Evolutionary conservation across 108 stramenopile species (phyloP).

Genomic region (Cyclotella distinguenda): DNA sequence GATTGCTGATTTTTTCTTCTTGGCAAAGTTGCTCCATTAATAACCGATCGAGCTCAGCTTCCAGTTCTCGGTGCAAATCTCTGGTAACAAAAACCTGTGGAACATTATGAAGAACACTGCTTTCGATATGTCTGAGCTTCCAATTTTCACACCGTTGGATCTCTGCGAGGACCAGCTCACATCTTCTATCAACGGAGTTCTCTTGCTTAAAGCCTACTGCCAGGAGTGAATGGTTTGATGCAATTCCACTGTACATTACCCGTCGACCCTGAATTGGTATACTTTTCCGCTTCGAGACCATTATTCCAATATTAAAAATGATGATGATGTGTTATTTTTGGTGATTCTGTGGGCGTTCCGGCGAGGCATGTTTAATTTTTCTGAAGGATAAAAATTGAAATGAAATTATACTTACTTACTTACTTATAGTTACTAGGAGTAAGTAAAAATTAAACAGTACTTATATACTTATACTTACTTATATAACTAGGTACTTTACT

Average conservation of each 20-base stretch:
- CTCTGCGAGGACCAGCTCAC: slow-evolving; percentile 4
- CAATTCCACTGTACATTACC: slow-evolving; percentile 16
- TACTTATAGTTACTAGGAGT: too few species aligned
- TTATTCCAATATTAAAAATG: too few species aligned
- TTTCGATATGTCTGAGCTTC: slow-evolving; percentile 13
- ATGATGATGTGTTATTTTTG: background rate
- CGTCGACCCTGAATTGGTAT: slow-evolving; percentile 11
- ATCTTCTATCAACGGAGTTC: slow-evolving; percentile 14
- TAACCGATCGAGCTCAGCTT: slow-evolving; percentile 20
- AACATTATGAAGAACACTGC: slow-evolving; percentile 20
- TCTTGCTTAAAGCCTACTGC: too few species aligned
- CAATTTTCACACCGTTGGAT: slow-evolving; percentile 11
- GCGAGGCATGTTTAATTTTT: too few species aligned
- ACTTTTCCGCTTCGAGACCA: background rate
- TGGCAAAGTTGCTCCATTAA: slow-evolving; percentile 12
- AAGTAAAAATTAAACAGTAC: too few species aligned
- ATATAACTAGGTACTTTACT: too few species aligned
- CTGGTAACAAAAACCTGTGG: slow-evolving; percentile 16
- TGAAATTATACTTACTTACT: too few species aligned
- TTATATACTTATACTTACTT: too few species aligned
- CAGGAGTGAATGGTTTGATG: background rate
- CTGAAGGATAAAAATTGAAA: too few species aligned
- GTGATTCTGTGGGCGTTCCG: too few species aligned
- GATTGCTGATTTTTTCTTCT: slow-evolving; percentile 2
- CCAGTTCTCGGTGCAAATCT: slow-evolving; percentile 12